These are phyloP conservation scores for Vitrella brassicaformis DNA, from an alignment of 73 alveolate genomes.

Conservation along the genomic window DNA sequence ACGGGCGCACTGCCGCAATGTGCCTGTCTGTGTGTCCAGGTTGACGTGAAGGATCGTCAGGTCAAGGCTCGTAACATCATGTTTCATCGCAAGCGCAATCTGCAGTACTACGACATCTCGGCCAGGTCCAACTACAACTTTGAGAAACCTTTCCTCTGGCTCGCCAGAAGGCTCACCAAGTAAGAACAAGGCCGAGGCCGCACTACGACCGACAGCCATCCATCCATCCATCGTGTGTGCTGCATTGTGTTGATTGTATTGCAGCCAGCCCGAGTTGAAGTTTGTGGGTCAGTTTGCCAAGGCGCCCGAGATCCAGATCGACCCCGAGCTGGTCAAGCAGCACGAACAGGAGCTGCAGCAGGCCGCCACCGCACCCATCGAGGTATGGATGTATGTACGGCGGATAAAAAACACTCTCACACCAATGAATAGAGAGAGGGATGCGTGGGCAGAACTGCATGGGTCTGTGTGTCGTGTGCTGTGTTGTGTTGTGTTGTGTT, in stretches of 20 bases:
- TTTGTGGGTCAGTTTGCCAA: slow-evolving; percentile 40
- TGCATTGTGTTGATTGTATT: slow-evolving; percentile 1
- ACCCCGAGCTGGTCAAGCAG: slow-evolving; percentile 20
- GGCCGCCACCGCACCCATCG: background rate
- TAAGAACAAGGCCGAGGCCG: no score
- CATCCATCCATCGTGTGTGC: slow-evolving; percentile 1
- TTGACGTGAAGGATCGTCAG: slow-evolving; percentile 94
- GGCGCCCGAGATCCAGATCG: slow-evolving; percentile 41
- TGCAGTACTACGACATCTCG: slow-evolving; percentile 95
- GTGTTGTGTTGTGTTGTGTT: background rate
- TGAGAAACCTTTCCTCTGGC: slow-evolving; percentile 99
- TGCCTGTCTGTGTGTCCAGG: slow-evolving; percentile 30
- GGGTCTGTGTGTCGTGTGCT: background rate
- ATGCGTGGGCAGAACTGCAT: background rate
- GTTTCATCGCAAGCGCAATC: slow-evolving; percentile 93
- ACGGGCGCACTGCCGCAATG: background rate
- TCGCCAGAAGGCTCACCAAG: slow-evolving; percentile 82
- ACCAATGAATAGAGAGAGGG: background rate
- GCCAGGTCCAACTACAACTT: slow-evolving; percentile 97
- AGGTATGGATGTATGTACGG: no score
- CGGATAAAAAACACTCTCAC: no score
- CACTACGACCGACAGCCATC: no score
- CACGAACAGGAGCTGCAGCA: slow-evolving; percentile 10
- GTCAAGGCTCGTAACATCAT: slow-evolving; percentile 93
- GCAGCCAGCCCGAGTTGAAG: slow-evolving; percentile 32